Evolutionary conservation across 2,329 filamentous ascomycete species (phyloP).

Genomic region (Malbranchea zuffiana): DNA sequence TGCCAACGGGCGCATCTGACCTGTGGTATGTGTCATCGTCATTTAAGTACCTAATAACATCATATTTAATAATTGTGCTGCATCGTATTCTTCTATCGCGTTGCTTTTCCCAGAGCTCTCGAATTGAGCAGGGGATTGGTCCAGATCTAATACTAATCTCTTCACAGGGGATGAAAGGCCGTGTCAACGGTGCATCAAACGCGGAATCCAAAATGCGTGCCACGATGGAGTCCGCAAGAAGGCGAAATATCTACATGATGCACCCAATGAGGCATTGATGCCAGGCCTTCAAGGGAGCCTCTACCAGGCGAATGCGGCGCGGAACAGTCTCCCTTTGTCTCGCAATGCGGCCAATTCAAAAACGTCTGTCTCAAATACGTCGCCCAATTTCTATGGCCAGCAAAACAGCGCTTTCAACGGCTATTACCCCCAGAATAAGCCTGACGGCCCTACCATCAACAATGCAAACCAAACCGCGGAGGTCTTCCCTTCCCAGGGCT

Average conservation of each 20-base stretch:
- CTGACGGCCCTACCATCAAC: conserved; percentile 17
- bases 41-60: too few species aligned
- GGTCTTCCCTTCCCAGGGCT: conserved; percentile 59
- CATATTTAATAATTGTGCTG: too few species aligned
- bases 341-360: conserved; percentile 25
- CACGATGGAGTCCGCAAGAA: conserved; percentile 97
- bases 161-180: conserved; percentile 83
- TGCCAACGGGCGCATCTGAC: conserved; percentile 96
- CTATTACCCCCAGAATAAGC: conserved; percentile 32
- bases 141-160: too few species aligned
- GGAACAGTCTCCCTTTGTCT: conserved; percentile 23
- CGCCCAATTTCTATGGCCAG: conserved; percentile 36
- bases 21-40: conserved; percentile 91
- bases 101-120: too few species aligned
- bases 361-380: conserved; percentile 19
- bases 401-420: conserved; percentile 25
- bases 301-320: conserved; percentile 34
- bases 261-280: conserved; percentile 75
- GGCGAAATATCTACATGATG: conserved; percentile 97
- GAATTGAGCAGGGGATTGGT: too few species aligned
- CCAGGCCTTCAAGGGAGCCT: conserved; percentile 68
- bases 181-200: conserved; percentile 87
- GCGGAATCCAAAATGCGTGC: conserved; percentile 78
- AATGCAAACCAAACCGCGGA: conserved; percentile 21
- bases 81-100: too few species aligned